Conservation (phyloP, 108 stramenopile genomes). For the Pseudonitzschia pungens region DNA sequence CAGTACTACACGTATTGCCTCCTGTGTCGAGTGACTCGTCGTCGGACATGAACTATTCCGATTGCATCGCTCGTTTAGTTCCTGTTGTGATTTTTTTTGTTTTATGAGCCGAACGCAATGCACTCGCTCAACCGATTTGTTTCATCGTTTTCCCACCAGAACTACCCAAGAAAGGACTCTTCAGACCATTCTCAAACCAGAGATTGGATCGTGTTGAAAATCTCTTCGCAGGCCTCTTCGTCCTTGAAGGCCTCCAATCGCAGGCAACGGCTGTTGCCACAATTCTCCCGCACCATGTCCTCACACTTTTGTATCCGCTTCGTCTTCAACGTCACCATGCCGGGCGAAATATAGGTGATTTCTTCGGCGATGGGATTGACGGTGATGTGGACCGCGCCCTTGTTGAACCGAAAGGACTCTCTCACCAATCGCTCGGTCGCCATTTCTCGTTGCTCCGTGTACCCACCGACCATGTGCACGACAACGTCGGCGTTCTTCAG, state of each 20-base stretch:
- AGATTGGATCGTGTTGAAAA: slow-evolving; percentile 32
- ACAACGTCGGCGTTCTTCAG: slow-evolving; percentile 63
- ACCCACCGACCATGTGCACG: slow-evolving; percentile 80
- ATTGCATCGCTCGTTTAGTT: too few species aligned
- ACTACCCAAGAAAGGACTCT: not conserved
- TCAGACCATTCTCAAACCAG: not conserved
- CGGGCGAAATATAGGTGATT: slow-evolving; percentile 47
- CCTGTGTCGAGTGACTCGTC: too few species aligned
- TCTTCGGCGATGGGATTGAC: slow-evolving; percentile 67
- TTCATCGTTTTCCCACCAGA: too few species aligned
- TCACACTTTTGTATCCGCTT: slow-evolving; percentile 68
- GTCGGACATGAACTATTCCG: too few species aligned
- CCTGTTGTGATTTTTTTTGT: too few species aligned
- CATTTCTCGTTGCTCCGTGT: slow-evolving; percentile 77
- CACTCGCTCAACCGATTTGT: too few species aligned
- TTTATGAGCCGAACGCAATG: too few species aligned
- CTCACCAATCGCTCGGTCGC: slow-evolving; percentile 70
- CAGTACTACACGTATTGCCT: too few species aligned
- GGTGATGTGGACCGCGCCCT: slow-evolving; percentile 58
- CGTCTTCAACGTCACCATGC: slow-evolving; percentile 47
- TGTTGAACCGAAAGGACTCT: slow-evolving; percentile 65
- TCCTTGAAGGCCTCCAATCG: slow-evolving; percentile 62
- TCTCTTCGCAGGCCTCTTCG: slow-evolving; percentile 54
- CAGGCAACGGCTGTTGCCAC: slow-evolving; percentile 51
- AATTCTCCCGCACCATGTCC: slow-evolving; percentile 71